Evolutionary conservation across 2,329 filamentous ascomycete genomes (phyloP).

Genomic region (Chalaropsis thielavioides): DNA sequence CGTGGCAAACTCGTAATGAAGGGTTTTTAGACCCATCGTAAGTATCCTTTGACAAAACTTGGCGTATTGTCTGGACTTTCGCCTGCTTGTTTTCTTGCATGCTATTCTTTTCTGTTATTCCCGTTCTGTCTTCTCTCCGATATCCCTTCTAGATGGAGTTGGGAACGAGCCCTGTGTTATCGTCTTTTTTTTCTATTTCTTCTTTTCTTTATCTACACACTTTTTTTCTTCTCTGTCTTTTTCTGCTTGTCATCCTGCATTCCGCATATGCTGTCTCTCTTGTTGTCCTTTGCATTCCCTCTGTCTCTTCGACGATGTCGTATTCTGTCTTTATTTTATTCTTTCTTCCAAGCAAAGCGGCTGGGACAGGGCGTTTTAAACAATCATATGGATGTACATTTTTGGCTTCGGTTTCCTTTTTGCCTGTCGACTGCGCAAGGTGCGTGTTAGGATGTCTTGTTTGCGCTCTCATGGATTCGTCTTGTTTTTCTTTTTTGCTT

Average conservation of each 20-base stretch:
- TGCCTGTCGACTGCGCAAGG: background rate
- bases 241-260: background rate
- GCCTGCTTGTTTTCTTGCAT: background rate
- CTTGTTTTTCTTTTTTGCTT: too few species aligned
- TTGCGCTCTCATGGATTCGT: too few species aligned
- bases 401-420: background rate
- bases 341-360: constrained; percentile 12
- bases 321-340: too few species aligned
- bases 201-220: background rate
- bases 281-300: background rate
- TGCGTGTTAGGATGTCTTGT: background rate
- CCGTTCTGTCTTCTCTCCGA: constrained; percentile 7
- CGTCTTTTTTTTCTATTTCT: background rate
- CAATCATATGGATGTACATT: background rate
- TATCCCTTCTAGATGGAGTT: background rate
- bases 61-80: background rate
- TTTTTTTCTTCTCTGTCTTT: background rate
- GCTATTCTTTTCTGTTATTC: background rate
- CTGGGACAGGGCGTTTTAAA: constrained; percentile 2
- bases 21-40: background rate
- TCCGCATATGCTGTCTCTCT: background rate
- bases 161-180: background rate
- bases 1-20: background rate
- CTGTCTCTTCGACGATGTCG: background rate
- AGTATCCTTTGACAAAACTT: constrained; percentile 2